Evolutionary conservation across 2,329 filamentous ascomycete genomes (phyloP).

Genomic region (Trichophyton rubrum): DNA sequence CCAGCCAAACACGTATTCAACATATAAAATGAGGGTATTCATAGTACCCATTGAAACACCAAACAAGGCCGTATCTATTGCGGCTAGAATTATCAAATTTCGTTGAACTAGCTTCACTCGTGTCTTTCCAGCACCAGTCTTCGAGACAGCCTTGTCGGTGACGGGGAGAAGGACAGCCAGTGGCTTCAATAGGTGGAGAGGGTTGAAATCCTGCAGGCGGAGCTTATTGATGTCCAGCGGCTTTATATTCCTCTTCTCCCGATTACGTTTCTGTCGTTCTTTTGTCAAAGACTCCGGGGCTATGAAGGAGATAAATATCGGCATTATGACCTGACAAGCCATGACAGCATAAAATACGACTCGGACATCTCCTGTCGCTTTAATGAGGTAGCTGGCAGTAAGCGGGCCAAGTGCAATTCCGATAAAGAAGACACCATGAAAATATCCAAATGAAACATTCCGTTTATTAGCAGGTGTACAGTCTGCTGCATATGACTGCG

Average conservation of each 20-base stretch:
- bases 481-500: constrained; percentile 79
- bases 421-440: constrained; percentile 77
- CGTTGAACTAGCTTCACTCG: constrained; percentile 51
- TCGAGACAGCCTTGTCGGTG: constrained; percentile 18
- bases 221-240: constrained; percentile 22
- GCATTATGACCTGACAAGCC: constrained; percentile 59
- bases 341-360: constrained; percentile 76
- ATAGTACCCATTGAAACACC: constrained; percentile 69
- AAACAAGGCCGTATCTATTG: constrained; percentile 70
- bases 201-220: constrained; percentile 27
- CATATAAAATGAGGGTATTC: constrained; percentile 74
- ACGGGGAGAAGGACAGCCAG: constrained; percentile 66
- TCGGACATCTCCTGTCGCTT: constrained; percentile 60
- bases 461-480: constrained; percentile 70
- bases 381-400: constrained; percentile 65
- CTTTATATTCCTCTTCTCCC: constrained; percentile 49
- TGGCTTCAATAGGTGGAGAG: constrained; percentile 59
- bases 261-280: constrained; percentile 56
- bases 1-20: constrained; percentile 70
- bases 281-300: constrained; percentile 77
- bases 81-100: constrained; percentile 71
- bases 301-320: constrained; percentile 55
- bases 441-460: constrained; percentile 73
- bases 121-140: constrained; percentile 41
- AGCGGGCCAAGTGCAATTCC: constrained; percentile 84